Base-by-base conservation (phyloP, 2,329 filamentous ascomycete species). In the Neofusicoccum umdonicola region DNA sequence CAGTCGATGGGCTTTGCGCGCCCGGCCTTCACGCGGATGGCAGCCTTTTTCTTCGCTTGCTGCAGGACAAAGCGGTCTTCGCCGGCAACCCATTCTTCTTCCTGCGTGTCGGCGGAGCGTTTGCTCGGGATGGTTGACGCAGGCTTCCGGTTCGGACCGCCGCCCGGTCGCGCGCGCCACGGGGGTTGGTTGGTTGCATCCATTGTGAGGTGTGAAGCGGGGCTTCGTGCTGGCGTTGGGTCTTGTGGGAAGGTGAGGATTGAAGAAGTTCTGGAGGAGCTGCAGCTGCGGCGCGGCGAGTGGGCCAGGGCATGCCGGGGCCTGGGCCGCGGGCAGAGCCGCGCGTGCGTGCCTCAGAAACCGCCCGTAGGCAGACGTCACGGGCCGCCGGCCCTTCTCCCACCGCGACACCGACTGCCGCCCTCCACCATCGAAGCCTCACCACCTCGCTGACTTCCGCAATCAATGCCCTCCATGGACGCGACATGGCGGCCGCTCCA, bases 11-110 rank as follows among this genome's bases (percentile, higher is more conserved):
- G 91, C 74, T 92, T 93, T 64, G 94, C 93, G 69, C 96, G 88
- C 11, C 91, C 90, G 77, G 96, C 93, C 70, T 93, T 91, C 51
- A 98, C 93, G 45, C 95, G 90, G 70, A 99, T 96, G 69, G 93
- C 91, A 47, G 95, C 94, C 82, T 97, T 98, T 82, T 96, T 98
- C 84, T 98, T 99, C 52, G 94, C 90, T 79, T 99, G 95, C 78
- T 93, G 93, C 73, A 99, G 82, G 64, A 98, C 95, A 73, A 99
- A 99, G 68, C 90, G 89, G 80, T 99, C 95, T 77, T 99, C 95
- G 71, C 96, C 91, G 61, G 94, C 91, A 19, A 98, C 91, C 84
- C 95, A 99, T 22, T 81, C 80, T 64, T 79, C 80, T 70, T 84
- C 82, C 67, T 81, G 78, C 41, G 79, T 80, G 66, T 82, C 80